These are phyloP conservation scores for Macrocystidia cucumis DNA, from an alignment of 1,284 basidiomycete species.

Conservation along the genomic window DNA sequence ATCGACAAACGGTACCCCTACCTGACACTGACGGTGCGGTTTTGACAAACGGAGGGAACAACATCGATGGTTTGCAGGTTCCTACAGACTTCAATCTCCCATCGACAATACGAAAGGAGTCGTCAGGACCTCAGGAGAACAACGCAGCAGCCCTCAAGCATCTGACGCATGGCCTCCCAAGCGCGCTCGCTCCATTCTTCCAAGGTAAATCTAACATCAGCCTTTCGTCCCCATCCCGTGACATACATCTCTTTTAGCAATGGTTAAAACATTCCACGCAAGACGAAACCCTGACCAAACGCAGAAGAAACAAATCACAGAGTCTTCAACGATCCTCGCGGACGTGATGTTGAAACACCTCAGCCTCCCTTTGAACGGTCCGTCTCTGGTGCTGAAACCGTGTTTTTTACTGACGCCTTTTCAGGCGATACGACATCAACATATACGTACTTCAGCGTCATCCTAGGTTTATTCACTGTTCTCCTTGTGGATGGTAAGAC, in stretches of 20 bases:
- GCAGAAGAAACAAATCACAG: constrained; percentile 75
- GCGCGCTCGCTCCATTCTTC: constrained; percentile 78
- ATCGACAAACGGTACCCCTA: constrained; percentile 28
- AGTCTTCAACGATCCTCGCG: constrained; percentile 66
- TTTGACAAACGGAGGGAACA: constrained; percentile 13
- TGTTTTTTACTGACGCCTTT: constrained; percentile 3
- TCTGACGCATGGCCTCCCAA: constrained; percentile 75
- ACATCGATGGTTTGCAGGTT: constrained; percentile 3
- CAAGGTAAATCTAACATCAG: constrained; percentile 51
- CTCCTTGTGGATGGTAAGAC: constrained; percentile 79
- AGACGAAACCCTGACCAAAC: constrained; percentile 70
- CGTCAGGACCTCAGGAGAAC: constrained; percentile 30
- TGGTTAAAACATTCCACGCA: constrained; percentile 84
- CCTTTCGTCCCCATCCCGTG: too few relatives aligned
- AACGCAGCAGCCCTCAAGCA: constrained; percentile 81
- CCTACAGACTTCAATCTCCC: not conserved
- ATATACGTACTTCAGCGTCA: constrained; percentile 70
- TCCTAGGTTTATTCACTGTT: constrained; percentile 66
- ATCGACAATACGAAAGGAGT: not conserved
- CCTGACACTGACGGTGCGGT: constrained; percentile 25
- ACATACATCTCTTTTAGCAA: constrained; percentile 37
- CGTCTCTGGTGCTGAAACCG: too few relatives aligned
- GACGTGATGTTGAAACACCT: constrained; percentile 72
- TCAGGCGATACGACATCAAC: constrained; percentile 45
- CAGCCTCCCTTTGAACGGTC: too few relatives aligned